Evolutionary conservation across 192 early-diverging fungal genomes (phyloP), one percentile per base, ranked within the genome.

Genomic region (Podila horticola): DNA sequence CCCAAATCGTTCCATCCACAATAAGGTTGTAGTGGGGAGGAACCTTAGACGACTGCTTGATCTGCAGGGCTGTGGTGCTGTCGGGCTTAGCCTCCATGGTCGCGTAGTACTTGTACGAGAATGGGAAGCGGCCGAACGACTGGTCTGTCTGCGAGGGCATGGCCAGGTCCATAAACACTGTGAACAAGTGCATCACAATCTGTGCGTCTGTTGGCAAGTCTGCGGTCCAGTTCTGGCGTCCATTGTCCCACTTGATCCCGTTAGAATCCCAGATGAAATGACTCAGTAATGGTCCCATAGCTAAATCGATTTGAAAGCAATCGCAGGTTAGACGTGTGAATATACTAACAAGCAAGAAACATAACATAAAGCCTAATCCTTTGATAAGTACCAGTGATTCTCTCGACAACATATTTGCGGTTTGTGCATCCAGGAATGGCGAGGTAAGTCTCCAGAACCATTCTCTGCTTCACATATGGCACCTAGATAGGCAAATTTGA

Each of bases 161-260:
- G 0, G 83, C 77, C 61, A 87, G 79, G 57, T 91, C 90, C 84
- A 91, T 85, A 50, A 86, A 91, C 12, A 84, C 83, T 45, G 86
- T 86, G 72, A 91, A 89, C 72, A 91, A 70, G 66, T 91, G 90
- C 81, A 91, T 88, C 22, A 91, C 69, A 22, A 91, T 83, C 81
- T 89, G 88, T 0, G 84, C 79, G 58, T 91, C 90, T 22, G 90
- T 83, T 2, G 90, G 90, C 29, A 81, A 50, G 24, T 81, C 77
- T 4, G 62, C 48, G 17, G 66, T 69, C 77, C 77, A 81, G 4
- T 30, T 38, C 26, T 73, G 69, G 59, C 58, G 66, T 49, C 66
- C 71, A 12, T 67, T 62, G 12, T 73, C 77, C 77, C 77, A 81
- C 0, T 51, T 55, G 17, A 81, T 57, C 2, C 77, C 77, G 51